Percentiles rank a stretch among this genome's conserved stretches.
These are phyloP conservation scores for Exutisphaerella laricina DNA, from an alignment of 2,329 filamentous ascomycete genomes.

Conservation along the genomic window DNA sequence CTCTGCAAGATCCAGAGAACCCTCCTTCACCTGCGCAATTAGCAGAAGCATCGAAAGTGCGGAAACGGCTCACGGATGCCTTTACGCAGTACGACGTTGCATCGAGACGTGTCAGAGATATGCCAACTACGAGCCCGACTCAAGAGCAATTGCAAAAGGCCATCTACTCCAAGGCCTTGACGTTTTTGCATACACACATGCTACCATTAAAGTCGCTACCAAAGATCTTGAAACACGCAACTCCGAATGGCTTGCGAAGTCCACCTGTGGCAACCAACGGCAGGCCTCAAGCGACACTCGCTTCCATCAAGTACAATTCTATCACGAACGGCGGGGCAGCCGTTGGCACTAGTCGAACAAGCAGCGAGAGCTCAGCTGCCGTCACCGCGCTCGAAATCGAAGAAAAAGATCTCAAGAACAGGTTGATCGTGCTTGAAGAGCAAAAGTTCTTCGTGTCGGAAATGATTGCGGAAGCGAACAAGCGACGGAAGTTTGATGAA, in stretches of 20 bases:
- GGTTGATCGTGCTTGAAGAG: slow-evolving; percentile 79
- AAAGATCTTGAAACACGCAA: slow-evolving; percentile 50
- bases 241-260: slow-evolving; percentile 41
- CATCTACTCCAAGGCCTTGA: slow-evolving; percentile 74
- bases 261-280: slow-evolving; percentile 22
- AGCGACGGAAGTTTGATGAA: slow-evolving; percentile 77
- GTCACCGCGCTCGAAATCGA: slow-evolving; percentile 69
- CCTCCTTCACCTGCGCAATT: slow-evolving; percentile 65
- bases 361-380: slow-evolving; percentile 37
- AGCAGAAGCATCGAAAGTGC: slow-evolving; percentile 78
- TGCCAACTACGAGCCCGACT: slow-evolving; percentile 65
- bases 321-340: slow-evolving; percentile 40
- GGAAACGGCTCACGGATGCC: slow-evolving; percentile 82
- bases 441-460: slow-evolving; percentile 83
- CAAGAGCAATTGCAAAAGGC: slow-evolving; percentile 73
- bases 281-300: slow-evolving; percentile 44
- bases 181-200: slow-evolving; percentile 86
- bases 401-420: slow-evolving; percentile 74
- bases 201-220: slow-evolving; percentile 62
- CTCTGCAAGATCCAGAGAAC: slow-evolving; percentile 65
- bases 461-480: slow-evolving; percentile 74
- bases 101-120: slow-evolving; percentile 72
- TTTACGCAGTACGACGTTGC: slow-evolving; percentile 83
- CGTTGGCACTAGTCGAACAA: slow-evolving; percentile 45
- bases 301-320: slow-evolving; percentile 55